Evolutionary conservation across 805 yeast species (phyloP).

Genomic region (Candida germanica): DNA sequence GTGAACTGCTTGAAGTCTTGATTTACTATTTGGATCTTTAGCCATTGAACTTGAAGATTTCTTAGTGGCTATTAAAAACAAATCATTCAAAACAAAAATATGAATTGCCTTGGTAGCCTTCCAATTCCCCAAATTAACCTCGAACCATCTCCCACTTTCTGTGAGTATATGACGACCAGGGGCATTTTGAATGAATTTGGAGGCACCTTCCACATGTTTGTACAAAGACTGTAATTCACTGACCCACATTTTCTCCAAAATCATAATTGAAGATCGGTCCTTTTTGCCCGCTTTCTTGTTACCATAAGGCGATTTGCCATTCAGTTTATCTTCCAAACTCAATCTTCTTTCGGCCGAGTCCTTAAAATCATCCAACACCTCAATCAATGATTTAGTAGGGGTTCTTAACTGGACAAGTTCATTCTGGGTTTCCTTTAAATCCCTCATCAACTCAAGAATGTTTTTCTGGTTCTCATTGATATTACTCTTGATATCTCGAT

Average conservation of each 20-base stretch:
- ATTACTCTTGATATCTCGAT: conserved; percentile 54
- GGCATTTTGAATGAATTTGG: conserved; percentile 65
- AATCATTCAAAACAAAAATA: conserved; percentile 73
- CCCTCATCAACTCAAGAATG: conserved; percentile 56
- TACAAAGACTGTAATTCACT: conserved; percentile 65
- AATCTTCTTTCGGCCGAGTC: conserved; percentile 59
- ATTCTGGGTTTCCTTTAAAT: conserved; percentile 59
- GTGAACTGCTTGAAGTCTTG: conserved; percentile 62
- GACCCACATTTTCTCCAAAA: conserved; percentile 81
- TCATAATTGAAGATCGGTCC: conserved; percentile 67
- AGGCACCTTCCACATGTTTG: conserved; percentile 89
- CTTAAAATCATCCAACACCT: conserved; percentile 55
- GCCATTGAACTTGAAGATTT: conserved; percentile 28
- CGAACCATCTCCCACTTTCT: conserved; percentile 84
- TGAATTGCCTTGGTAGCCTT: conserved; percentile 75
- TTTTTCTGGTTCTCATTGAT: conserved; percentile 63
- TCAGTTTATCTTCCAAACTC: conserved; percentile 35
- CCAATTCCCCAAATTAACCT: conserved; percentile 80
- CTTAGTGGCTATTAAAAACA: conserved; percentile 68
- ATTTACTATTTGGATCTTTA: conserved; percentile 25
- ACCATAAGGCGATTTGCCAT: conserved; percentile 17
- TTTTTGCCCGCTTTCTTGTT: conserved; percentile 18
- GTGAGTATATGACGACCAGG: conserved; percentile 79
- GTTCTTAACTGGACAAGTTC: conserved; percentile 62
- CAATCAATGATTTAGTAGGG: conserved; percentile 57